Evolutionary conservation across 176 grass and related monocot species (phyloP), one percentile per base, ranked within the genome.

Genomic region (Rhynchospora tenuis): DNA sequence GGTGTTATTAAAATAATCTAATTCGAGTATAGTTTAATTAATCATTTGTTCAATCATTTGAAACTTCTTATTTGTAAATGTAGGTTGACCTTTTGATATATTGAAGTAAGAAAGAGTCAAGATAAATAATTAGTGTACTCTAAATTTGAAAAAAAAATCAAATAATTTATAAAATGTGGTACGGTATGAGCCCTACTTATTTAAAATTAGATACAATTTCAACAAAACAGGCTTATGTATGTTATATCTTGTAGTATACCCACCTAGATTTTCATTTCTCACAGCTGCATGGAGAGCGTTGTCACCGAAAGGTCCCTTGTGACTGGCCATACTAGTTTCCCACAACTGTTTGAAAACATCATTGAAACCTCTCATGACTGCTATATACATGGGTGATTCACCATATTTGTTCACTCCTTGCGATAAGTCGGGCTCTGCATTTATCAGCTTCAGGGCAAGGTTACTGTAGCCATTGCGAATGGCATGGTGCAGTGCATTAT

Each of bases 201-300:
- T 38, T 38, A 38, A 56, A 16, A 56, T 56, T 16, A 56, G 4
- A 17, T 3, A 56, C 15, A 56, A 56, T 17, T 56, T 19, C 15
- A 56, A 5, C 54, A 19, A 56, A 16, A 56, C 16, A n/a, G n/a
- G n/a, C n/a, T n/a, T n/a, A n/a, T n/a, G n/a, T n/a, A n/a, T n/a
- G n/a, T n/a, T n/a, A n/a, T n/a, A n/a, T n/a, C n/a, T n/a, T n/a
- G n/a, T n/a, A n/a, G n/a, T n/a, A n/a, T 43, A 42, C 47, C 52
- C 46, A 86, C 85, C 85, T 45, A 19, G 24, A 68, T 84, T 83
- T 5, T 44, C 9, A 55, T n/a, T 77, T 57, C 5, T 57, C 0
- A 79, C 81, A 74, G 86, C 80, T 31, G 69, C 86, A 46, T 83
- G 79, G 0, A 88, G 81, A 42, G 19, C 69, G 58, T 59, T 87